Base-by-base conservation (phyloP, 1,284 basidiomycete species). In the Gymnopus androsaceus region DNA sequence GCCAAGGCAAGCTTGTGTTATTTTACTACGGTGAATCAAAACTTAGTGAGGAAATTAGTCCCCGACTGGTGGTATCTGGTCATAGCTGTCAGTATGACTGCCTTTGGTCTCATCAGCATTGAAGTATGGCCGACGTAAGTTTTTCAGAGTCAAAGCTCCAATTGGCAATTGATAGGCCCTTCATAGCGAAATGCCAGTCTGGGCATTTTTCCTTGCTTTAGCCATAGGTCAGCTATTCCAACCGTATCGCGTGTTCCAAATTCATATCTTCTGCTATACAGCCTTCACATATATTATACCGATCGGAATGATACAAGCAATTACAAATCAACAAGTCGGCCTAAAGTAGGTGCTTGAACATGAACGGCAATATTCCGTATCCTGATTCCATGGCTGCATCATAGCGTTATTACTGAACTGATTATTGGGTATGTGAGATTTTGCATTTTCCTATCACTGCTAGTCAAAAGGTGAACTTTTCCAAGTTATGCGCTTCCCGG, bases 101-200 rank as follows among this genome's bases (percentile, higher is more conserved):
- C 80, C 0, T 79, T 92, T 38, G 85, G 85, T 3, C 79, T 92
- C 60, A 68, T 88, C 25, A 79, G 81, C 46, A 85, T 92, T 33
- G 83, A 88, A 66, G 78, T 85, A 8, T 91, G 84, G 82, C 71
- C 79, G 11, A 84, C 87, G 0, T 75, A 83, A 40, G n/a, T n/a
- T 49, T 45, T 28, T 19, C 49, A 3, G 8, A 50, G 36, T 44
- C n/a, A 5, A 5, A 9, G 21, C 2, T 30, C 21, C 25, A 25
- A 33, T 33, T 33, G n/a, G n/a, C n/a, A n/a, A n/a, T n/a, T n/a
- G n/a, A n/a, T n/a, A n/a, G n/a, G n/a, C n/a, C n/a, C n/a, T n/a
- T n/a, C n/a, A n/a, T n/a, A n/a, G n/a, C n/a, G n/a, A n/a, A n/a
- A n/a, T n/a, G n/a, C n/a, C n/a, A n/a, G n/a, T n/a, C n/a, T n/a